Conservation (phyloP, 2,329 filamentous ascomycete species). For the Trichoderma breve region DNA sequence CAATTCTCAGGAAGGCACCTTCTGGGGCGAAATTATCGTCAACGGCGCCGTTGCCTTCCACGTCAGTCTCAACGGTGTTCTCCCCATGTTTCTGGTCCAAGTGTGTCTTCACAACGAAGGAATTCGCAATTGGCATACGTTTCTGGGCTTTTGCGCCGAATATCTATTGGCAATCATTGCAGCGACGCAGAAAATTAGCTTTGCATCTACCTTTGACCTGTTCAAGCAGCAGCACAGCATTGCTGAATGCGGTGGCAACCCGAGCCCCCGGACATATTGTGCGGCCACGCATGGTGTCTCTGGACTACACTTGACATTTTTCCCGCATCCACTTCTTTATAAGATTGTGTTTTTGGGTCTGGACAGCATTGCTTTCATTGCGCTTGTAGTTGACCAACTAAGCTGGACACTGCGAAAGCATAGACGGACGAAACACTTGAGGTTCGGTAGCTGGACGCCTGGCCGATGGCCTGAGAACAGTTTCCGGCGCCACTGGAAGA, state of each 20-base stretch:
- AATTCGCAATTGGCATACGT: conserved; percentile 42
- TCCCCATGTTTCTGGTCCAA: conserved; percentile 40
- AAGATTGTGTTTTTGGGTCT: conserved; percentile 39
- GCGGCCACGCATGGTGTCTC: conserved; percentile 36
- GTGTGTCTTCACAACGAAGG: conserved; percentile 40
- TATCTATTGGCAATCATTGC: conserved; percentile 40
- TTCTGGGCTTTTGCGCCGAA: conserved; percentile 40
- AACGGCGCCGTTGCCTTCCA: conserved; percentile 40
- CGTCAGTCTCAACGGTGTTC: conserved; percentile 37
- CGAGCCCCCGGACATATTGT: conserved; percentile 40
- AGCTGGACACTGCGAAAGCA: conserved; percentile 40
- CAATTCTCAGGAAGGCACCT: conserved; percentile 40
- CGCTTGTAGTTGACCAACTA: conserved; percentile 36
- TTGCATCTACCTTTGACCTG: conserved; percentile 35
- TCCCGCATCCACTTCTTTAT: conserved; percentile 39
- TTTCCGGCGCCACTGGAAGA: conserved; percentile 30
- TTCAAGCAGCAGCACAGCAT: conserved; percentile 35
- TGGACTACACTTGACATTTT: conserved; percentile 37
- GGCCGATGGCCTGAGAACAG: conserved; percentile 34
- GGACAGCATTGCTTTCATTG: conserved; percentile 37
- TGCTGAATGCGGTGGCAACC: conserved; percentile 36
- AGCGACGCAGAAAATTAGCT: conserved; percentile 37
- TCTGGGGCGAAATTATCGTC: conserved; percentile 41
- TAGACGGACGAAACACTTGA: conserved; percentile 32
- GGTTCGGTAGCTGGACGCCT: conserved; percentile 32